phyloP scores from a whole-genome alignment of 192 early-diverging fungal species.

The Mortierella claussenii region DNA sequence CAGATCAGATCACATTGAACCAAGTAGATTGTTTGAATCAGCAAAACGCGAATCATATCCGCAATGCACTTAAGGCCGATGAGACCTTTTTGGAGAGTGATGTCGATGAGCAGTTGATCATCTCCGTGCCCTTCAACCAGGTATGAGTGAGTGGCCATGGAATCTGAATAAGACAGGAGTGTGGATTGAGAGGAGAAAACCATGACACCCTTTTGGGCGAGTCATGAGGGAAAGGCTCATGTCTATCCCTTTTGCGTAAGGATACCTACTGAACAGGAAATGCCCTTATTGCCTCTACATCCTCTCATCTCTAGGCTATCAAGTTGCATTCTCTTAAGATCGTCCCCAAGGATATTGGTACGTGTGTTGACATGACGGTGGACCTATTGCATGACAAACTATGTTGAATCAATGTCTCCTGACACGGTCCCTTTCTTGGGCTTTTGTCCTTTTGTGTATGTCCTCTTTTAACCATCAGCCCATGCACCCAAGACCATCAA shows the following conservation, averaged over 20 bases:
- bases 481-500: conserved; percentile 90
- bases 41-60: conserved; percentile 76
- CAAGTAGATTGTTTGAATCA: conserved; percentile 91
- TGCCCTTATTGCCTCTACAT: not conserved
- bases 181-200: not conserved
- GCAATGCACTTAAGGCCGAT: conserved; percentile 80
- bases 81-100: conserved; percentile 86
- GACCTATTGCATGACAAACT: too few relatives aligned
- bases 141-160: too few relatives aligned
- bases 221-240: too few relatives aligned
- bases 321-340: conserved; percentile 79
- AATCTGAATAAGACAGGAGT: too few relatives aligned
- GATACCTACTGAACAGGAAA: too few relatives aligned
- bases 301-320: conserved; percentile 51
- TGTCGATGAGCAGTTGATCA: conserved; percentile 95
- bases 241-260: not conserved
- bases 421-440: too few relatives aligned
- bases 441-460: not conserved
- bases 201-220: too few relatives aligned
- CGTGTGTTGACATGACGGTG: too few relatives aligned
- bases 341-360: conserved; percentile 57
- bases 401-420: too few relatives aligned
- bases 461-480: conserved; percentile 62
- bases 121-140: conserved; percentile 91
- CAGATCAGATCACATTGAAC: conserved; percentile 69